Base-by-base conservation (phyloP, 768 basidiomycete species). In the Pholiota conissans region DNA sequence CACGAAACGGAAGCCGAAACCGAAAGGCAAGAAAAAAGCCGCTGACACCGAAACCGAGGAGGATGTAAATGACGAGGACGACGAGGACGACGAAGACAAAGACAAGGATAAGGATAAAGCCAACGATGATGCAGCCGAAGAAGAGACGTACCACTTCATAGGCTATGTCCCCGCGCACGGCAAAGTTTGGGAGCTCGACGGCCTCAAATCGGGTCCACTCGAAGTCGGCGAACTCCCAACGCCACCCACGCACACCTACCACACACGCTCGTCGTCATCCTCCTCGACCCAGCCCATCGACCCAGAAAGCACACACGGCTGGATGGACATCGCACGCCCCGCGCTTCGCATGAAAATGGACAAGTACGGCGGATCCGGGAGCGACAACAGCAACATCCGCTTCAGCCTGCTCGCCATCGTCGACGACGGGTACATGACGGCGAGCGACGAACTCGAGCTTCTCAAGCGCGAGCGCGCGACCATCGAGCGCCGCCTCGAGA, bases 181-280 rank as follows among this genome's bases (percentile, higher is more conserved):
- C 7, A 84, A 85, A 61, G 84, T 86, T n/a, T 88, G 85, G 85
- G 85, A 88, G 67, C 77, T 88, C 51, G 84, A 87, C 64, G 85
- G 86, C 11, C 75, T 87, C 53, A 84, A 84, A 57, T 75, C 79
- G 1, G 85, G 83, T 0, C 84, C 86, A 5, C 71, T 88, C 8
- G 84, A 86, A 67, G 84, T 87, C 22, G 85, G 85, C 35, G 84
- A 85, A 63, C 65, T 85, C n/a, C 66, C 73, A 14, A 48, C 37
- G 5, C 30, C 48, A 3, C 22, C 42, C 26, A 6, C 35, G 9
- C 20, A 45, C 11, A 24, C 18, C 3, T 18, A 24, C 22, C 42
- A 22, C 42, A 45, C 42, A 11, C 42, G 42, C 22, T n/a, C 42
- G 7, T 26, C 42, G 4, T n/a, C 42, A 1, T 45, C 37, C 2